These are phyloP conservation scores for Thielaviopsis populi DNA, from an alignment of 2,329 filamentous ascomycete species.

Conservation along the genomic window DNA sequence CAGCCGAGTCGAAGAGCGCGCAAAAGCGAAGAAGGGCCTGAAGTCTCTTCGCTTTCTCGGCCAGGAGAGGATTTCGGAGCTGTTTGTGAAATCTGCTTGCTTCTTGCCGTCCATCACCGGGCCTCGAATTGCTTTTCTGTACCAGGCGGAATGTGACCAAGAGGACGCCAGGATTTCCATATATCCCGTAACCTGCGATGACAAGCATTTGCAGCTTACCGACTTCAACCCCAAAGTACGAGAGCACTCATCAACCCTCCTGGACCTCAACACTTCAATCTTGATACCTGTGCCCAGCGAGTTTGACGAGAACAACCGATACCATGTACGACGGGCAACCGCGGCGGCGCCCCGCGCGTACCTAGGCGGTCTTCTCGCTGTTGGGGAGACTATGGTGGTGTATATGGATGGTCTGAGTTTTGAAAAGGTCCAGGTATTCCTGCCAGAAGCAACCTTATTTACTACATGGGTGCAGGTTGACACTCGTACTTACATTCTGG, in stretches of 20 bases:
- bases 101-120: constrained; percentile 45
- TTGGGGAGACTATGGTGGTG: constrained; percentile 66
- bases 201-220: constrained; percentile 39
- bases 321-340: constrained; percentile 41
- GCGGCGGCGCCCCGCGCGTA: constrained; percentile 35
- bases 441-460: constrained; percentile 69
- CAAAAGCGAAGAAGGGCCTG: constrained; percentile 2
- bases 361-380: constrained; percentile 54
- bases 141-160: constrained; percentile 37
- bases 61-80: constrained; percentile 41
- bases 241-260: constrained; percentile 37
- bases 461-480: constrained; percentile 85
- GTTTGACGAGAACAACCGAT: constrained; percentile 42
- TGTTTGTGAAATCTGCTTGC: constrained; percentile 43
- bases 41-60: constrained; percentile 26
- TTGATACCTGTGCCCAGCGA: constrained; percentile 46
- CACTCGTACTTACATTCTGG: constrained; percentile 67
- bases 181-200: constrained; percentile 44
- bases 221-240: constrained; percentile 43
- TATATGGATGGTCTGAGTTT: constrained; percentile 72
- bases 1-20: constrained; percentile 31
- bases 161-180: constrained; percentile 41
- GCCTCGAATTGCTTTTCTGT: constrained; percentile 43
- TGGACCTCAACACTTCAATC: constrained; percentile 42
- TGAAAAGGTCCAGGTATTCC: constrained; percentile 44